Percentiles rank a stretch among this genome's conserved stretches.
Conservation (phyloP, 495 filamentous ascomycete genomes). For the Jackrogersella multiformis region DNA sequence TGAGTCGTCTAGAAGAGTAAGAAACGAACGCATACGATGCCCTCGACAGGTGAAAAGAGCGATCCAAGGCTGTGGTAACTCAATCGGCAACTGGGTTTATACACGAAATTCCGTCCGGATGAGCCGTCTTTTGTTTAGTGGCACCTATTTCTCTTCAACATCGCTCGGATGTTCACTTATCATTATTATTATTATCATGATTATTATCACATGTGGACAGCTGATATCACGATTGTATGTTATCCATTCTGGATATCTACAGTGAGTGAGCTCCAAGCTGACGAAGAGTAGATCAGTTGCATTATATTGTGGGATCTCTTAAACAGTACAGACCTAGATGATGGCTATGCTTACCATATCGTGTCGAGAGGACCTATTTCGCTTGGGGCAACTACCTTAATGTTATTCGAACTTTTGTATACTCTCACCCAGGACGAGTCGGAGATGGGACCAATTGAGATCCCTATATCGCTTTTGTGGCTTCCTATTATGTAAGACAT, state of each 20-base stretch:
- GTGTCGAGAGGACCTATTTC: background rate
- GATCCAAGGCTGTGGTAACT: background rate
- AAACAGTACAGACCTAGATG: background rate
- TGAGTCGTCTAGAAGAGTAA: background rate
- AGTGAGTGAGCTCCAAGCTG: background rate
- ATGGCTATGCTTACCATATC: background rate
- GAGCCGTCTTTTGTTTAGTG: background rate
- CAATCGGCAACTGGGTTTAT: background rate
- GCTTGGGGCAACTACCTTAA: background rate
- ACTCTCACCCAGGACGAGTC: background rate
- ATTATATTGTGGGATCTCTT: constrained; percentile 1
- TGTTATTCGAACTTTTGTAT: background rate
- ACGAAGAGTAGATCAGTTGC: background rate
- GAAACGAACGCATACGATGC: background rate
- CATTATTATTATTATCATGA: too few relatives aligned
- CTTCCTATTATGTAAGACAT: constrained; percentile 1
- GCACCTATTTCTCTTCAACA: background rate
- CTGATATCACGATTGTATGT: background rate
- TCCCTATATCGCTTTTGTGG: background rate
- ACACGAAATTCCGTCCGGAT: background rate
- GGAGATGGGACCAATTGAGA: background rate
- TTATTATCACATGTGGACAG: background rate
- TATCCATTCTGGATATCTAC: background rate
- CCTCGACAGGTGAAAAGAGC: background rate
- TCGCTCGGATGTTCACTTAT: too few relatives aligned